A percentile compares a stretch with the other conserved stretches of the same genome.
These are phyloP conservation scores for Karstenula rhodostoma DNA, from an alignment of 2,329 filamentous ascomycete species.

Conservation along the genomic window DNA sequence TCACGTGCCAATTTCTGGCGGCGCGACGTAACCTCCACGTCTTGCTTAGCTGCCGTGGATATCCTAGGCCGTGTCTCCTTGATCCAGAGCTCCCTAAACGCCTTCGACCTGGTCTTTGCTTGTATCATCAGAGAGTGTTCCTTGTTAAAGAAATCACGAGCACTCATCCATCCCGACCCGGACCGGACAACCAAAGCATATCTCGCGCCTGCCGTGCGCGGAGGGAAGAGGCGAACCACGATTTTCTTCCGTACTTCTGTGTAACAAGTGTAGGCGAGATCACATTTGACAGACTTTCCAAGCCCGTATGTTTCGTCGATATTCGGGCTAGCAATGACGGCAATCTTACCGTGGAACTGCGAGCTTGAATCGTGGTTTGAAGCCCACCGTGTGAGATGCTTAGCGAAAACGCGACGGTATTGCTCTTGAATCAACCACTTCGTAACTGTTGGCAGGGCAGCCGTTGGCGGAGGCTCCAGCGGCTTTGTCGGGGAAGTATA, in stretches of 20 bases:
- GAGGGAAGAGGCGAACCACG: constrained; percentile 37
- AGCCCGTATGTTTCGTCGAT: constrained; percentile 25
- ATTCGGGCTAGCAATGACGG: constrained; percentile 20
- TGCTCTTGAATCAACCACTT: constrained; percentile 27
- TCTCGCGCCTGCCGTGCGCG: constrained; percentile 19
- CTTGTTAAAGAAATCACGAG: constrained; percentile 39
- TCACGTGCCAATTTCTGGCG: constrained; percentile 11
- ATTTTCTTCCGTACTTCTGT: constrained; percentile 28
- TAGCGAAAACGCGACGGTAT: constrained; percentile 30
- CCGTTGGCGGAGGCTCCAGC: constrained; percentile 14
- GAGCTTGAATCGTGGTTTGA: constrained; percentile 38
- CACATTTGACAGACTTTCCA: constrained; percentile 38
- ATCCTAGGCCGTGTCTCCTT: neutral
- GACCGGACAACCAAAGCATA: constrained; percentile 39
- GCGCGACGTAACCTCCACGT: neutral
- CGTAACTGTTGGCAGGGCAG: constrained; percentile 21
- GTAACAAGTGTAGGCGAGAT: constrained; percentile 29
- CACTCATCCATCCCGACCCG: constrained; percentile 41
- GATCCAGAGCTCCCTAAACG: neutral
- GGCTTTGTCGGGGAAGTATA: neutral
- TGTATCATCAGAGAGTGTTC: constrained; percentile 30
- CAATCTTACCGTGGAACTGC: constrained; percentile 41
- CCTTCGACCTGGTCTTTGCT: constrained; percentile 6
- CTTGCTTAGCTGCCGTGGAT: neutral
- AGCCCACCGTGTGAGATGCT: constrained; percentile 38